Base-by-base conservation (phyloP, 805 yeast species). In the Pichia ethanolica region DNA sequence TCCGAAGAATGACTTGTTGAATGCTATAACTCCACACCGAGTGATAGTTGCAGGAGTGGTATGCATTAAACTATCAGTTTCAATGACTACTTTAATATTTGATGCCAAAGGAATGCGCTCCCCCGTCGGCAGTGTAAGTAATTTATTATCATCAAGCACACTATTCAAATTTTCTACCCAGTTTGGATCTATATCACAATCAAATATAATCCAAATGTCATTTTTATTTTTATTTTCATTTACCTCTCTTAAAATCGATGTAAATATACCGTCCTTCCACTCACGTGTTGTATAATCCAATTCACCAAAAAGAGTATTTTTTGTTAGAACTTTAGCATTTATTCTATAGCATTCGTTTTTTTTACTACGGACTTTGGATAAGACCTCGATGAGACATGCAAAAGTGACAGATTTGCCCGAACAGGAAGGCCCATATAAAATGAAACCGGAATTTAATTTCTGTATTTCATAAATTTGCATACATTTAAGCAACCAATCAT, bases 161-260 rank as follows among this genome's bases (percentile, higher is more conserved):
- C 95, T 85, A 68, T 91, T 91, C 55, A 91, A 69, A 49, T 85
- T 84, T 59, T 91, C 98, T 1, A 88, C 88, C 95, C 97, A 91
- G 38, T 79, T 82, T 0, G 98, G 97, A 61, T 91, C 97, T 35
- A 91, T 78, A 57, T 89, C 96, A 38, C 97, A 95, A 65, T 91
- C 97, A 60, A 91, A 86, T 0, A 90, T 74, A 51, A 91, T 74
- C 93, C 96, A 89, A 13, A 81, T 73, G 3, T 72, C 64, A 51
- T 75, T 79, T 1, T 88, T 89, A 41, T 85, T 68, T 13, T 76
- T 55, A 53, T 82, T 82, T 4, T 73, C 75, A 3, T 64, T 64
- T 0, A 84, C 73, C 46, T 70, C 71, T 53, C 98, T 70, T 40
- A 91, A 58, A 7, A 83, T 73, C 9, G 78, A 64, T 0, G 96